These are phyloP conservation scores for Alternaria brassicae DNA, from an alignment of 2,329 filamentous ascomycete genomes.

Conservation along the genomic window DNA sequence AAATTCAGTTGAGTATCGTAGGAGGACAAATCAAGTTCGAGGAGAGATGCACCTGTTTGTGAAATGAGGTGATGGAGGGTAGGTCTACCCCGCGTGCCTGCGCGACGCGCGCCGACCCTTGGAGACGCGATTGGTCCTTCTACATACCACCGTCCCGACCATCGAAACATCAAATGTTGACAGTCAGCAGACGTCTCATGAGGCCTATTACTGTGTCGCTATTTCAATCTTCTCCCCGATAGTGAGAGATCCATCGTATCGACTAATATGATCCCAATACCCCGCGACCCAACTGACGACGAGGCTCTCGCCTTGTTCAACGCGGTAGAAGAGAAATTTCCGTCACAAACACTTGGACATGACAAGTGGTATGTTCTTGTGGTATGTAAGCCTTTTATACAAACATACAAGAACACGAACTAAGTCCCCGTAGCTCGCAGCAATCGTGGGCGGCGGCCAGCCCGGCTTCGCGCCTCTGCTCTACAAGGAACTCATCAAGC, in stretches of 20 bases:
- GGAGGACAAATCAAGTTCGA: not conserved
- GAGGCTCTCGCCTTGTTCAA: constrained; percentile 54
- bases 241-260: constrained; percentile 13
- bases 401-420: not conserved
- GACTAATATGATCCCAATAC: constrained; percentile 19
- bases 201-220: not conserved
- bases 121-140: not conserved
- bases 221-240: not conserved
- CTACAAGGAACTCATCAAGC: constrained; percentile 62
- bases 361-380: constrained; percentile 58
- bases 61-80: not conserved
- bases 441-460: constrained; percentile 60
- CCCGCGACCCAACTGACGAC: constrained; percentile 46
- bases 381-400: constrained; percentile 30
- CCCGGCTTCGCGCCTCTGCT: constrained; percentile 61
- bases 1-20: not conserved
- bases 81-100: not conserved
- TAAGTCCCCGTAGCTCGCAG: constrained; percentile 43
- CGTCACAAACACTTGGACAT: constrained; percentile 50
- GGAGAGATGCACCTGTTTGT: not conserved
- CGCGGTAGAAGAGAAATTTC: constrained; percentile 54
- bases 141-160: not conserved
- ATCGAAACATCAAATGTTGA: not conserved
- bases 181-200: not conserved
- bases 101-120: not conserved